Evolutionary conservation across 106 monocot genomes (phyloP), one percentile per base, ranked within the genome.

Genomic region (Gastrodia elata): DNA sequence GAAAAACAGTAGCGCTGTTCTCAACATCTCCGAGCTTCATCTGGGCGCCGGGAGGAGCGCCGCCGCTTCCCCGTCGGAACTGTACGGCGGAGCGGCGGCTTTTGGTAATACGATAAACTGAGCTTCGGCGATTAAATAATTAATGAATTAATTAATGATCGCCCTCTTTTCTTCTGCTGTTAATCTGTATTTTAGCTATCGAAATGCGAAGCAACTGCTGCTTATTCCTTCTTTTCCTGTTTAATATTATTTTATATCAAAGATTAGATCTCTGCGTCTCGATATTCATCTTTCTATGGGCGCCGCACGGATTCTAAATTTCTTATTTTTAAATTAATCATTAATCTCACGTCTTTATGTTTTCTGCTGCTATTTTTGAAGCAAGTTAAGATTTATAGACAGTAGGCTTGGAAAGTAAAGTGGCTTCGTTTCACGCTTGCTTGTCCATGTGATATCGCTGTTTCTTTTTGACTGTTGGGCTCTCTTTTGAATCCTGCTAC

Each of bases 1-100:
- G 6, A 70, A 49, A 36, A 61, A 61, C 61, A 75, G 40, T 34
- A 43, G 52, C 30, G 65, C 40, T 39, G 68, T 85, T 46, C 85
- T 79, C 5, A 91, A 83, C 75, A 67, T 91, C 41, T 91, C 91
- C 7, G 85, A 87, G 76, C 71, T 87, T 38, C 87, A 91, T 48
- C 78, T 91, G n/a, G 83, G 82, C 1, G 82, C 73, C 8, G 80
- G 70, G 20, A 24, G 73, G 33, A 27, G 10, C 25, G 65, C 68
- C n/a, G 76, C 65, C 18, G 74, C 71, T n/a, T 64, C 78, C 0
- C 76, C 78, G 68, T 74, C 83, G 18, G 83, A 85, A n/a, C 37
- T 82, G 35, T 83, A 76, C 38, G 80, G 76, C 30, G 83, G 15
- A 65, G 44, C 68, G 1, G 76, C 10, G 73, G 72, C 75, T 26